Base-by-base conservation (phyloP, 345 rosid genomes). In the Gossypium bickii region DNA sequence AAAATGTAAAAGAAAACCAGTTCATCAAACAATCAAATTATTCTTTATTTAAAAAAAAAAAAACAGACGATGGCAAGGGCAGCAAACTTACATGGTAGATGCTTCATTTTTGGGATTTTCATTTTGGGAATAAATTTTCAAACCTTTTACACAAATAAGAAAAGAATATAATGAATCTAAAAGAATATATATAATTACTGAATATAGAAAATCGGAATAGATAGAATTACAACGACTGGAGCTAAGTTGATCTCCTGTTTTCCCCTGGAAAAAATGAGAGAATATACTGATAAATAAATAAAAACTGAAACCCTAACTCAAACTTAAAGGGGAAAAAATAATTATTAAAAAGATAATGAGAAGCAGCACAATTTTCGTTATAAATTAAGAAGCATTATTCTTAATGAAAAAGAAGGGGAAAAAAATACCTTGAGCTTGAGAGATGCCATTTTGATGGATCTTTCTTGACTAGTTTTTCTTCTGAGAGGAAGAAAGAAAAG, bases 101-200 rank as follows among this genome's bases (percentile, higher is more conserved):
- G 76, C 73, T 71, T 81, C 89, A 61, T 38, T 62, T 74, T 85
- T 85, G 17, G 62, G 72, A 75, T 78, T 81, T 12, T 67, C 87
- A 66, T 76, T 76, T 65, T 86, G 92, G 0, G 89, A 60, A 48
- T 71, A 87, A 56, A 92, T 74, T 75, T 79, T 89, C 52, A 92
- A 82, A 78, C 75, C 80, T 58, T 81, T 73, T 61, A 53, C 73
- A 45, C 55, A 45, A 45, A 25, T 66, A 74, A 41, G 12, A 66
- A 38, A 41, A 65, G 43, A 20, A 47, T 2, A 66, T 29, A 11
- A 25, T 48, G 15, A 44, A 76, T 27, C 8, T 13, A 20, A 63
- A 13, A 47, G 41, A 12, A 22, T 18, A 11, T 12, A n/a, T 11
- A 12, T 18, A 18, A 67, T 44, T 65, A 65, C 34, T 45, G 34